Percentiles rank a stretch among this genome's conserved stretches.
These are phyloP conservation scores for Fusarium buxicola DNA, from an alignment of 2,329 filamentous ascomycete species.

Conservation along the genomic window DNA sequence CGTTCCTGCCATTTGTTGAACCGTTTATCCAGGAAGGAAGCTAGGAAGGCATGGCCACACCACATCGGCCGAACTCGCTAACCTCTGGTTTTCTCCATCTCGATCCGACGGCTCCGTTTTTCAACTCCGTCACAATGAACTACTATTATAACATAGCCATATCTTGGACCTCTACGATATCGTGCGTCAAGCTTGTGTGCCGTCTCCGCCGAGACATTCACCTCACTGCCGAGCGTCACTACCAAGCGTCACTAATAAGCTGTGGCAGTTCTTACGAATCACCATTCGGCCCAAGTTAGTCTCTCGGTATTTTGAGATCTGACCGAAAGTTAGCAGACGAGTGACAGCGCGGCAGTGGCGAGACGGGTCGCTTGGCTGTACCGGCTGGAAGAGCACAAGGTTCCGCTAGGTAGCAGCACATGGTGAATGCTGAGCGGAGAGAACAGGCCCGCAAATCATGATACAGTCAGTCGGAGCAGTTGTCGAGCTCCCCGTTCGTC, in stretches of 20 bases:
- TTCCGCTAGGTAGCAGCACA: background rate
- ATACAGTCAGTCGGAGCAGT: conserved; percentile 11
- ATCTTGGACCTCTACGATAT: conserved; percentile 1
- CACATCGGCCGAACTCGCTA: conserved; percentile 19
- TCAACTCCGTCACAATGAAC: conserved; percentile 15
- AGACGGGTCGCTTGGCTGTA: conserved; percentile 5
- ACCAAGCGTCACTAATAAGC: background rate
- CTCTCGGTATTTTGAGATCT: background rate
- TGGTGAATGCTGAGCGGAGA: conserved; percentile 27
- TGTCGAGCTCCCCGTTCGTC: conserved; percentile 12
- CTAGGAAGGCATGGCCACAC: conserved; percentile 32
- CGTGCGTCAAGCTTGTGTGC: conserved; percentile 3
- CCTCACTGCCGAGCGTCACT: no score
- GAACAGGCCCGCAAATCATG: conserved; percentile 17
- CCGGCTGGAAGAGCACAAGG: conserved; percentile 4
- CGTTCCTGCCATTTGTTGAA: conserved; percentile 32
- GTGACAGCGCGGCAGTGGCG: conserved; percentile 1
- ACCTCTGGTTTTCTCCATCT: conserved; percentile 10
- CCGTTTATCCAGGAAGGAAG: conserved; percentile 24
- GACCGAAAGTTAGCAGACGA: background rate
- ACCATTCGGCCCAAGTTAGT: conserved; percentile 1
- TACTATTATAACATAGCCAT: conserved; percentile 1
- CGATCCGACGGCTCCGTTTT: conserved; percentile 16
- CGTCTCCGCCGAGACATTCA: conserved; percentile 6
- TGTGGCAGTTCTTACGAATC: background rate